Conservation (phyloP, 176 grass and related monocot species). For the Zizania latifolia region DNA sequence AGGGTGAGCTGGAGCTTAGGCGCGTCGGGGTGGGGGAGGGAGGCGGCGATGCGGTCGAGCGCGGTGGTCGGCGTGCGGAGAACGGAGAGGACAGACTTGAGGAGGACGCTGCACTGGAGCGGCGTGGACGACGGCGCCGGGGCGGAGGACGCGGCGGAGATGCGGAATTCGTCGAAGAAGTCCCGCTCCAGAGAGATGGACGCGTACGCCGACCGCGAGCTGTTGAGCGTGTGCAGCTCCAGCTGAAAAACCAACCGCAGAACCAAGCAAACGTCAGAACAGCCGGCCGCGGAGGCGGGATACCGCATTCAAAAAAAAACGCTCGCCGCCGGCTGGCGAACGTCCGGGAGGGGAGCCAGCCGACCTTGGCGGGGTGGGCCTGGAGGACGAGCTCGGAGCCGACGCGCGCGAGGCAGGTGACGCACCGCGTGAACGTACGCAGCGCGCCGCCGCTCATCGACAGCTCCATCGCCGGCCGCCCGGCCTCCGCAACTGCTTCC, state of each 20-base stretch:
- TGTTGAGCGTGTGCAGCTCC: conserved; percentile 74
- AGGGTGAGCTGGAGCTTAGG: conserved; percentile 81
- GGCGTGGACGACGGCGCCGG: conserved; percentile 34
- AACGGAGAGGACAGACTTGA: conserved; percentile 71
- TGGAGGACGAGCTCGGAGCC: conserved; percentile 75
- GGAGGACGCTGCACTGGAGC: conserved; percentile 75
- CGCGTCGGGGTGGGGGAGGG: conserved; percentile 45
- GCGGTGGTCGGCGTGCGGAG: conserved; percentile 61
- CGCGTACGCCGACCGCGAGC: conserved; percentile 80
- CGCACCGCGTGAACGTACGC: conserved; percentile 71
- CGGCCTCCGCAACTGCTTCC: not conserved
- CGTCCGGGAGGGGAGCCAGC: not conserved
- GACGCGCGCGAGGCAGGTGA: conserved; percentile 73
- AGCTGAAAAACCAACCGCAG: conserved; percentile 32
- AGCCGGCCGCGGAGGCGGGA: not conserved
- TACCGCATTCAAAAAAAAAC: not conserved
- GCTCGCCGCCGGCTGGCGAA: not conserved
- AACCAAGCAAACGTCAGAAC: not conserved
- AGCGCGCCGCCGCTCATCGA: conserved; percentile 61
- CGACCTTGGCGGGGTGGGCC: conserved; percentile 69
- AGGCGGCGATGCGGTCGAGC: conserved; percentile 52
- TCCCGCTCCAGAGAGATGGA: conserved; percentile 55
- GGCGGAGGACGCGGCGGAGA: conserved; percentile 8
- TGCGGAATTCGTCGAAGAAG: conserved; percentile 64
- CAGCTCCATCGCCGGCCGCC: conserved; percentile 57